phyloP scores from a whole-genome alignment of 1,139 yeast species.

The Lodderomyces theae region DNA sequence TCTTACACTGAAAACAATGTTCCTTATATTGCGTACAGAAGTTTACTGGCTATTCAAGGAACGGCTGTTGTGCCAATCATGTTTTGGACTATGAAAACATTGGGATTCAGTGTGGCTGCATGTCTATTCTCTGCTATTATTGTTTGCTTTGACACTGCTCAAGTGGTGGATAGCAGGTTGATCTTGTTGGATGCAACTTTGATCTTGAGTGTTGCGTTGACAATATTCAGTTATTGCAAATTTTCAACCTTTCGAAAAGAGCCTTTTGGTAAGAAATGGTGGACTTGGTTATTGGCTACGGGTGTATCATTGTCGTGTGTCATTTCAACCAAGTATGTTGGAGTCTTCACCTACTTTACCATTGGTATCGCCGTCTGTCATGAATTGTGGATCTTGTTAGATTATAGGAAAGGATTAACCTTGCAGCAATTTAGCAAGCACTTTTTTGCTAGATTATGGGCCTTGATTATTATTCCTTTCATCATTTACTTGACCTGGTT shows the following conservation, averaged over 20 bases:
- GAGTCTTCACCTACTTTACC: slow-evolving; percentile 84
- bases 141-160: slow-evolving; percentile 88
- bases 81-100: slow-evolving; percentile 77
- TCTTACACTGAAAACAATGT: slow-evolving; percentile 71
- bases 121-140: slow-evolving; percentile 78
- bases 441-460: slow-evolving; percentile 70
- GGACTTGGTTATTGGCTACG: slow-evolving; percentile 79
- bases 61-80: slow-evolving; percentile 77
- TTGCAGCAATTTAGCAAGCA: slow-evolving; percentile 61
- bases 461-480: slow-evolving; percentile 79
- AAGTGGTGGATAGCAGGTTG: slow-evolving; percentile 84
- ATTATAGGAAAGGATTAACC: slow-evolving; percentile 66
- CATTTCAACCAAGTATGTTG: slow-evolving; percentile 92
- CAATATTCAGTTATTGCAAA: slow-evolving; percentile 74
- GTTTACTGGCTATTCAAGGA: slow-evolving; percentile 80
- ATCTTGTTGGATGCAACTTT: slow-evolving; percentile 89
- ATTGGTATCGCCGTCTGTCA: slow-evolving; percentile 81
- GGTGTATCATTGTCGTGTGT: slow-evolving; percentile 88
- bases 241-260: slow-evolving; percentile 68
- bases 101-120: slow-evolving; percentile 76
- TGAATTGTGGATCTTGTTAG: slow-evolving; percentile 86
- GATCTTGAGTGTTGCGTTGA: slow-evolving; percentile 73
- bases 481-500: slow-evolving; percentile 87
- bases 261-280: slow-evolving; percentile 76
- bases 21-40: slow-evolving; percentile 86